phyloP scores from a whole-genome alignment of 2,329 filamentous ascomycete genomes.

The Mariannaea elegans region DNA sequence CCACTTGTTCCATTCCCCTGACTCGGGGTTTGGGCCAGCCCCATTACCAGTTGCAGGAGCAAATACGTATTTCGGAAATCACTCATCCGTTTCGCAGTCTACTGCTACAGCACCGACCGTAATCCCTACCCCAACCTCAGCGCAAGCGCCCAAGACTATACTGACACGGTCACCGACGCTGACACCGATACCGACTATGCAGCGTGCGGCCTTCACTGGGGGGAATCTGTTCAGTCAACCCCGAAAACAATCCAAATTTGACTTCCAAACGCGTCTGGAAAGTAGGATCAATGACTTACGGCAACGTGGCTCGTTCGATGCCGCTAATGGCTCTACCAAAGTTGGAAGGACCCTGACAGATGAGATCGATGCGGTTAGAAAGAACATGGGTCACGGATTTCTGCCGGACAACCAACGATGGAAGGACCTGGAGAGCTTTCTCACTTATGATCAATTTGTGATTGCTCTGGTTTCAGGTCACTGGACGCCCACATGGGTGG shows the following conservation, averaged over 20 bases:
- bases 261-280: slow-evolving; percentile 37
- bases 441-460: slow-evolving; percentile 43
- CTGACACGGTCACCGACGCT: neutral
- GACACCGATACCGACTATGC: neutral
- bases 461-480: slow-evolving; percentile 40
- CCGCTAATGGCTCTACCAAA: neutral
- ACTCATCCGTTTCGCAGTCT: neutral
- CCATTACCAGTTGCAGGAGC: slow-evolving; percentile 47
- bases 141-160: neutral
- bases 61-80: slow-evolving; percentile 48
- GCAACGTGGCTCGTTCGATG: slow-evolving; percentile 11
- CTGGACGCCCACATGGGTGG: slow-evolving; percentile 41
- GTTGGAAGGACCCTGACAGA: slow-evolving; percentile 33
- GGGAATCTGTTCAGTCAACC: slow-evolving; percentile 37
- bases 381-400: slow-evolving; percentile 38
- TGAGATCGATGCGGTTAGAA: slow-evolving; percentile 39
- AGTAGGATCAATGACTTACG: slow-evolving; percentile 24
- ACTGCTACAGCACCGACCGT: neutral
- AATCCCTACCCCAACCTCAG: neutral
- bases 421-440: slow-evolving; percentile 42
- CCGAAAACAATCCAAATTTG: slow-evolving; percentile 32
- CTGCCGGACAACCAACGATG: slow-evolving; percentile 48
- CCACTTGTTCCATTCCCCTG: slow-evolving; percentile 1
- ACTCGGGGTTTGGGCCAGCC: slow-evolving; percentile 15
- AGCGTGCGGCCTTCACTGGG: slow-evolving; percentile 17